Evolutionary conservation across 2,329 filamentous ascomycete genomes (phyloP).

Genomic region (Colletotrichum destructivum): DNA sequence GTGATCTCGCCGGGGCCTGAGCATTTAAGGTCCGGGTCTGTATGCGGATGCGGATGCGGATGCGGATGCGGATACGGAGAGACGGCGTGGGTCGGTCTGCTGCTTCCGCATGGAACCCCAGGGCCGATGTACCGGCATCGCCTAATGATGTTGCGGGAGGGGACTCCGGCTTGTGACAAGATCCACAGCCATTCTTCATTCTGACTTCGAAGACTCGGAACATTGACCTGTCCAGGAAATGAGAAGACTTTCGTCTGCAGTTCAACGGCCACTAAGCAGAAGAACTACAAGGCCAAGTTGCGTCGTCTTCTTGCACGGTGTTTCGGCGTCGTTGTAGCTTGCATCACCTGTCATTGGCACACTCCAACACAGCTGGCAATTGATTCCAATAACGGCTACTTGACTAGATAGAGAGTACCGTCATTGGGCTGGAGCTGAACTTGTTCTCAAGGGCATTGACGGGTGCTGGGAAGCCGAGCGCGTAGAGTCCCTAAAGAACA

Average conservation of each 20-base stretch:
- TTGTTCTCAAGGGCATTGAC: not conserved
- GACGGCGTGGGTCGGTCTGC: not conserved
- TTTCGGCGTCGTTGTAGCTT: too few species aligned
- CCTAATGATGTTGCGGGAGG: not conserved
- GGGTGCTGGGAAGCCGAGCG: not conserved
- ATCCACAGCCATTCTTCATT: not conserved
- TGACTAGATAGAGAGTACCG: not conserved
- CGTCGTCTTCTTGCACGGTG: too few species aligned
- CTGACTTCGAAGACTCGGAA: not conserved
- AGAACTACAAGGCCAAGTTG: too few species aligned
- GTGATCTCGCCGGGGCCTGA: not conserved
- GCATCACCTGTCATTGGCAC: not conserved
- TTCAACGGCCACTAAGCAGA: too few species aligned
- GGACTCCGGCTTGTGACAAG: too few species aligned
- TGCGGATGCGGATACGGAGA: constrained; percentile 38
- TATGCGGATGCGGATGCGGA: constrained; percentile 24
- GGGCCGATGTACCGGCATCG: not conserved
- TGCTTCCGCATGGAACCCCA: not conserved
- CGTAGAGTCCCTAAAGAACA: not conserved
- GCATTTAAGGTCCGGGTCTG: not conserved
- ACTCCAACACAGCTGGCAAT: too few species aligned
- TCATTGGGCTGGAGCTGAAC: not conserved
- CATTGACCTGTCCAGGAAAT: not conserved
- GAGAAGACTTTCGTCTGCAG: too few species aligned
- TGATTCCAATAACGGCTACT: not conserved